Evolutionary conservation across 2,329 filamentous ascomycete genomes (phyloP), one percentile per base, ranked within the genome.

Genomic region (Amauroascus verrucosus): DNA sequence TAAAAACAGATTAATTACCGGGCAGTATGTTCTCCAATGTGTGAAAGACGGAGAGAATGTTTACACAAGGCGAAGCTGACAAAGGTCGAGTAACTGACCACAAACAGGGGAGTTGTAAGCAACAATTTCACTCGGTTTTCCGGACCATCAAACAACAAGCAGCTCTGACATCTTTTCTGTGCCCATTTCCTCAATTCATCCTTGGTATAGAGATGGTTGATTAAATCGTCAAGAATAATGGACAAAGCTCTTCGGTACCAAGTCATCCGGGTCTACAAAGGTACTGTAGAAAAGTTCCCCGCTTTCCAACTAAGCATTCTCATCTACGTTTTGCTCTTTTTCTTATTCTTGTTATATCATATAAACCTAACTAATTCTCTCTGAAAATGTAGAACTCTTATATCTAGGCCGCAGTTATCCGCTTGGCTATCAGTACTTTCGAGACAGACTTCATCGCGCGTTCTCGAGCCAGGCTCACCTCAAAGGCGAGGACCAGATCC

Each of bases 211-310:
- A 28, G 16, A 41, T 41, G 9, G 2, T 11, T 1, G n/a, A 24
- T 22, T 50, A 26, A 37, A 35, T n/a, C 16, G 24, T 7, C 16
- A 5, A 30, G 8, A 6, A 55, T 13, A 64, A 67, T 71, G 56
- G 83, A 79, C 59, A 70, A 74, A 1, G 72, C 79, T 56, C 77
- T 96, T 26, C 82, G 88, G 52, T 76, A 80, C 56, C 81, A 93
- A 65, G 90, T 95, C 44, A 86, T 95, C 58, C 77, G 79, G 35
- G 81, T 95, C 55, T 96, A 95, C 75, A 96, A 95, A 82, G 86
- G 88, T 88, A 65, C 30, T 6, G 30, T 32, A 35, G 14, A 3
- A 13, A n/a, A 13, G 9, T 11, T 35, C 33, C 33, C 33, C 33
- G 11, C 33, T n/a, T 35, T 13, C 33, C 33, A n/a, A n/a, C n/a